Base-by-base conservation (phyloP, 257 asterid genomes). In the Schizonepeta tenuifolia region DNA sequence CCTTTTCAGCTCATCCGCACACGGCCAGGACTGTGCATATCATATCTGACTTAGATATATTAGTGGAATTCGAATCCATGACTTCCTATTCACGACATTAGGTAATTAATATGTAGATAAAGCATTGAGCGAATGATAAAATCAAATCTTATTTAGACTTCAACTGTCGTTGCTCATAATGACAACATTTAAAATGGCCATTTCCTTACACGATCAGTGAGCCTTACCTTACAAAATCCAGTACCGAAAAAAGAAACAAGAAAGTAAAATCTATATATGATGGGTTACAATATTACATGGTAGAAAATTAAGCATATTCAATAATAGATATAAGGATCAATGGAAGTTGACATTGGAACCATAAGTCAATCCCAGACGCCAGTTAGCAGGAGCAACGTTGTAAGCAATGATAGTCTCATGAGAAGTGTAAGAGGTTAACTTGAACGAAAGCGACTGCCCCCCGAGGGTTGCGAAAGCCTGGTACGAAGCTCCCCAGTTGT, bases 401-500 rank as follows among this genome's bases (percentile, higher is more conserved):
- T 75, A 75, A 0, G 86, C 90, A 15, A 80, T 28, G 50, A 90
- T 60, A 7, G 96, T 85, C 63, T 90, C 80, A 50, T 72, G 85
- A 2, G 83, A 60, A 46, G 95, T 83, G 85, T 83, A 90, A 0
- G 97, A 85, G 22, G 93, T 85, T 0, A 85, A 1, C 74, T 80
- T 86, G 83, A 91, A 91, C 12, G 97, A 89, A 59, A 91, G 91
- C 9, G 95, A 9, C 58, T 91, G 95, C 1, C 97, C 96, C 7
- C 86, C 78, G 0, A 87, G 91, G 1, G 87, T 76, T 10, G 93
- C 69, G 59, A 89, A 89, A 0, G 97, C 96, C 50, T 89, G 94
- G 71, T 91, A 86, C 13, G 97, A 91, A 71, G 97, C 95, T 1
- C 96, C 97, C 97, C 97, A 91, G 69, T 93, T 93, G 50, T 90